phyloP scores from a whole-genome alignment of 2,329 filamentous ascomycete genomes.

The Dryadomyces sulphureus region DNA sequence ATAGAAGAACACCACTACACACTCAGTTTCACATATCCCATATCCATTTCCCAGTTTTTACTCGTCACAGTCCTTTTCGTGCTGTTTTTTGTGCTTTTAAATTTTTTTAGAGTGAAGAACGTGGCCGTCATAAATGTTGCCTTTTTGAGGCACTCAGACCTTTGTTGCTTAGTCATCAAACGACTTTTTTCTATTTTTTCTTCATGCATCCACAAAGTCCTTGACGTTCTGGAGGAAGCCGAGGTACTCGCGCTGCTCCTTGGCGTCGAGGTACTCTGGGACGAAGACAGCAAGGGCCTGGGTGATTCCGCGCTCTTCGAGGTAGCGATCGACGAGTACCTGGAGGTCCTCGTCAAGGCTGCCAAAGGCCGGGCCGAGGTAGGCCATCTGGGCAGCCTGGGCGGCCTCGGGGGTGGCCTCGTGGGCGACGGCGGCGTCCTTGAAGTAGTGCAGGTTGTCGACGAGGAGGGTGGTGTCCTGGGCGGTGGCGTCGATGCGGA shows the following conservation, averaged over 20 bases:
- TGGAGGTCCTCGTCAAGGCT: conserved; percentile 95
- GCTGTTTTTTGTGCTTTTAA: background rate
- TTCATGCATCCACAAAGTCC: conserved; percentile 60
- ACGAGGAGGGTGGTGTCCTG: conserved; percentile 78
- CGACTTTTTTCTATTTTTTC: no score
- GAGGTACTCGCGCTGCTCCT: conserved; percentile 97
- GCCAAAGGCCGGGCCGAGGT: conserved; percentile 82
- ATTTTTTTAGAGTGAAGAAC: conserved; percentile 1
- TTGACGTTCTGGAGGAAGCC: conserved; percentile 81
- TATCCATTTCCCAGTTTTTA: background rate
- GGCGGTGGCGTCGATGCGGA: conserved; percentile 74
- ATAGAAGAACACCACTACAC: background rate
- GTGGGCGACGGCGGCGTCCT: conserved; percentile 62
- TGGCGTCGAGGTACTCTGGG: conserved; percentile 91
- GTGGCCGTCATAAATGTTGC: background rate
- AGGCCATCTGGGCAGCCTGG: conserved; percentile 62
- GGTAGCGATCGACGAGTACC: conserved; percentile 77
- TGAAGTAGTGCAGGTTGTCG: conserved; percentile 82
- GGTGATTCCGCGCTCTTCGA: conserved; percentile 88
- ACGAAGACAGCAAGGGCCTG: conserved; percentile 77
- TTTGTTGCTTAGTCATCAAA: no score
- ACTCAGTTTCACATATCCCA: no score
- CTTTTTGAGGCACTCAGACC: no score
- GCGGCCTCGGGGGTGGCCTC: conserved; percentile 61
- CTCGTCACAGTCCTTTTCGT: background rate